Base-by-base conservation (phyloP, 306 rosid genomes). In the Ochetophila trinervis region DNA sequence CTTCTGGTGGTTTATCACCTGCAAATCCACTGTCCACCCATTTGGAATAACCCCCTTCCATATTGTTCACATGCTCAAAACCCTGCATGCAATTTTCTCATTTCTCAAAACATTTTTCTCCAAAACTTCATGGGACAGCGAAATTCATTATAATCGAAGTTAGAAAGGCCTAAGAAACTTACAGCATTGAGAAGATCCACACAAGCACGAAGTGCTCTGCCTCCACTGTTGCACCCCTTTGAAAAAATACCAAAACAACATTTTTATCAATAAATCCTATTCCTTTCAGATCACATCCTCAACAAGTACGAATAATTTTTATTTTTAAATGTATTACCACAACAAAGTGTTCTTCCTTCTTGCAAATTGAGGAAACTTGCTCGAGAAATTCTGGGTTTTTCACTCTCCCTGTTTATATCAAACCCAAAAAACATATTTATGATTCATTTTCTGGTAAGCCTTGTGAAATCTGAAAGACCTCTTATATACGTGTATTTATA, bases 21-120 rank as follows among this genome's bases (percentile, higher is more conserved):
- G 87, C 82, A 70, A 84, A 75, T 78, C 88, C 96, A 79, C 84
- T 82, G 20, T 82, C 91, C 70, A 82, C 88, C 93, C 96, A 84
- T 5, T 82, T 79, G 24, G 91, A 82, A 63, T 84, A 89, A 11
- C 91, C 93, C 76, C 93, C 88, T 49, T 79, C 88, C 91, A 89
- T 72, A 65, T 86, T 86, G 1, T 61, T 82, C 68, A 80, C 58
- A 60, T 83, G 14, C 69, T 79, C 67, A 51, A 54, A 84, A 35
- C 90, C 96, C 88, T 86, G 80, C 65, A 27, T 27, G 36, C 49
- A 71, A 57, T 61, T 57, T 18, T 19, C 22, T 19, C 18, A 1
- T 13, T 9, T 5, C 34, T 18, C n/a, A 34, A 53, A 30, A 18
- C 36, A 58, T n/a, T 65, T 63, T 47, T 62, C 15, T 24, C 7